A percentile compares a stretch with the other conserved stretches of the same genome.
Evolutionary conservation across 768 basidiomycete species (phyloP).

Genomic region (Termitomyces sp.): DNA sequence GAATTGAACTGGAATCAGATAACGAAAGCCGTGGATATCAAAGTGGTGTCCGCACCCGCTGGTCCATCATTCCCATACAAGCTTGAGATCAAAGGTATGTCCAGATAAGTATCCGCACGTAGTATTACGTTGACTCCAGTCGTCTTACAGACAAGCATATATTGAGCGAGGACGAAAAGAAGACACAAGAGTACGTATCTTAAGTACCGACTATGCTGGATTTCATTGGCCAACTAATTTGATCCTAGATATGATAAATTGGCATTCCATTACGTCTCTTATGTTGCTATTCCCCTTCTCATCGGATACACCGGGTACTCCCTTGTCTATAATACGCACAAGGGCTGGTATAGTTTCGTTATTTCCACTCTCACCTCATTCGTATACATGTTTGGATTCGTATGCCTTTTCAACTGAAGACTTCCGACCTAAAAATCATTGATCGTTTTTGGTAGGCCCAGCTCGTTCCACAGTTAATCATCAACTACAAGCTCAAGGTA

Average conservation of each 20-base stretch:
- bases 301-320: conserved; percentile 76
- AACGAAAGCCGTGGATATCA: conserved; percentile 88
- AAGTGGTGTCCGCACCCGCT: conserved; percentile 49
- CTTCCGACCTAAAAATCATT: background rate
- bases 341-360: conserved; percentile 94
- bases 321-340: conserved; percentile 76
- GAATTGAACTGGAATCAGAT: conserved; percentile 40
- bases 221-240: conserved; percentile 3
- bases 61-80: conserved; percentile 74
- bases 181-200: conserved; percentile 81
- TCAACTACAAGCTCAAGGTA: conserved; percentile 96
- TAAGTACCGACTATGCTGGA: background rate
- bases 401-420: conserved; percentile 36
- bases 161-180: conserved; percentile 94
- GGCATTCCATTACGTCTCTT: conserved; percentile 94
- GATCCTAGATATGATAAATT: conserved; percentile 73
- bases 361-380: conserved; percentile 91
- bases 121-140: conserved; percentile 1
- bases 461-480: conserved; percentile 82
- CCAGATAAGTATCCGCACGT: conserved; percentile 6
- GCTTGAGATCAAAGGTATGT: conserved; percentile 72
- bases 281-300: conserved; percentile 78
- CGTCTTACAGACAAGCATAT: conserved; percentile 78
- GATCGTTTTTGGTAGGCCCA: conserved; percentile 51
- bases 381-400: conserved; percentile 97